phyloP scores from a whole-genome alignment of 768 basidiomycete genomes.

The Rhizopogon rudus region DNA sequence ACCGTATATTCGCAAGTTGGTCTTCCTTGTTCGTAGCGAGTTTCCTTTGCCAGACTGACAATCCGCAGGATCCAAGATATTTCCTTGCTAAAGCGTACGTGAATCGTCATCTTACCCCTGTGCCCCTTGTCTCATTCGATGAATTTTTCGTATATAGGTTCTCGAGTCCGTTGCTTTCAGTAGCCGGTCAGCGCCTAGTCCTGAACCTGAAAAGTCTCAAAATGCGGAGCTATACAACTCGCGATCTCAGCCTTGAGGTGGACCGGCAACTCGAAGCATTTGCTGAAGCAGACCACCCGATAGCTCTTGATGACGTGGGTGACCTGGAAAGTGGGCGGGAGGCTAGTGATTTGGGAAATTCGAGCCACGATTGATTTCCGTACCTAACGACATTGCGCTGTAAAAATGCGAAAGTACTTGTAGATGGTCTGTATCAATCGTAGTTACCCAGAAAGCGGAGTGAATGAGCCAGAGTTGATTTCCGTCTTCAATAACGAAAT shows the following conservation, averaged over 20 bases:
- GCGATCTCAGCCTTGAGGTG: slow-evolving; percentile 12
- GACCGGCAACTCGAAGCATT: slow-evolving; percentile 11
- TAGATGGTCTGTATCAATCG: too few species aligned
- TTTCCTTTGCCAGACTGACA: too few species aligned
- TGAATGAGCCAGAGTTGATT: too few species aligned
- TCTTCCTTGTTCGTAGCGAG: not conserved
- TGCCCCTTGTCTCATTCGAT: not conserved
- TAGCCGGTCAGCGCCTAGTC: slow-evolving; percentile 19
- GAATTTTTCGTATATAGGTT: slow-evolving; percentile 1
- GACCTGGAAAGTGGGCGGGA: not conserved
- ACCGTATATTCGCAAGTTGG: not conserved
- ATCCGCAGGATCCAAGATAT: not conserved
- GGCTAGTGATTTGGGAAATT: too few species aligned
- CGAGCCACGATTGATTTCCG: too few species aligned
- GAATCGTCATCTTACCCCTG: not conserved
- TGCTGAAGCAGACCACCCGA: not conserved
- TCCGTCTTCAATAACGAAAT: too few species aligned
- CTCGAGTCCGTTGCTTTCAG: slow-evolving; percentile 12
- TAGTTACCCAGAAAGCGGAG: too few species aligned
- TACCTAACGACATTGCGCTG: too few species aligned
- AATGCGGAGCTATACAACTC: not conserved
- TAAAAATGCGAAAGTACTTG: too few species aligned
- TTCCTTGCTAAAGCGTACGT: not conserved
- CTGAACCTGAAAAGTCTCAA: slow-evolving; percentile 15
- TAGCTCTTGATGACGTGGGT: not conserved